Evolutionary conservation across 2,329 filamentous ascomycete species (phyloP), one percentile per base, ranked within the genome.

Genomic region (Penicillium sp.): DNA sequence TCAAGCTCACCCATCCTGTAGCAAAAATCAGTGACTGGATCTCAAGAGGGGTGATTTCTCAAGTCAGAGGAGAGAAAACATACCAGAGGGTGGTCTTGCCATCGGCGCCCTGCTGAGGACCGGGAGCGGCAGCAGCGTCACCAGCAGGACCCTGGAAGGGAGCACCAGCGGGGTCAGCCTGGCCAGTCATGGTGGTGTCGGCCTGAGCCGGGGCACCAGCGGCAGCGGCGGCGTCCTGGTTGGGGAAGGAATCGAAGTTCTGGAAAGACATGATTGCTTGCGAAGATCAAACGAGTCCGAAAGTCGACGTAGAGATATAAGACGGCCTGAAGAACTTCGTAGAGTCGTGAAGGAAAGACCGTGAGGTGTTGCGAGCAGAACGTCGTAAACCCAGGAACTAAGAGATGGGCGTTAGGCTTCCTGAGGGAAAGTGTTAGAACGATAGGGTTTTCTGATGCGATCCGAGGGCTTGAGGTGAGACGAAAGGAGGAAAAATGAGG

Each of bases 1-100:
- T 98, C 94, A 65, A 99, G 89, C 78, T 99, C 95, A 69, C 95
- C 95, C 95, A 99, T 99, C 94, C 93, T 96, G 63, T 22, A 59
- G 51, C 2, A 3, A 7, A 20, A 4, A 17, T 58, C 15, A 58
- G n/a, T 22, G 31, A 34, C 2, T 34, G 4, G 49, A 10, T 17
- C 35, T 41, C 37, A 15, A 15, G n/a, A 17, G 38, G 15, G n/a
- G 10, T 12, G 15, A 10, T 38, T 25, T 10, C 5, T 14, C n/a
- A 20, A 28, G 14, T 2, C 20, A 28, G 14, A 8, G 17, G 47
- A 34, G 25, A 28, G 25, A 22, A 38, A 75, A 77, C 67, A 75
- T 58, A 84, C 82, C 82, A 84, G 58, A 84, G 82, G 62, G 82
- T 84, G 51, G 82, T 84, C 75, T 84, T 84, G 53, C 78, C 81